These are phyloP conservation scores for Paramyrothecium roridum DNA, from an alignment of 2,329 filamentous ascomycete species.

Conservation along the genomic window DNA sequence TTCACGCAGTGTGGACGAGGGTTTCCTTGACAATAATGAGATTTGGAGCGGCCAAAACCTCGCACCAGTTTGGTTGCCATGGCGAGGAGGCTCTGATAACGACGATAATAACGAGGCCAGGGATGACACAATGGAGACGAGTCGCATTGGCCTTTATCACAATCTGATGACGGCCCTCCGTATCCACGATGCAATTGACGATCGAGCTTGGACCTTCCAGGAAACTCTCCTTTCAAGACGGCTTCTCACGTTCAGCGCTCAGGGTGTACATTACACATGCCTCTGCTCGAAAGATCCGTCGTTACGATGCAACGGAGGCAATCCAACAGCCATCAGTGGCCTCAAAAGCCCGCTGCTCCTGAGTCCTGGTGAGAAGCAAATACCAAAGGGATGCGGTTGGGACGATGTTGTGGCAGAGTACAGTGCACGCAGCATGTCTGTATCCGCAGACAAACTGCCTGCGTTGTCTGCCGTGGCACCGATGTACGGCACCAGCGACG, in stretches of 20 bases:
- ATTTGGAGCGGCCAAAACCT: background rate
- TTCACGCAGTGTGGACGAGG: background rate
- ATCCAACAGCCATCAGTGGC: background rate
- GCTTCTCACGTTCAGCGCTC: background rate
- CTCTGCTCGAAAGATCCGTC: background rate
- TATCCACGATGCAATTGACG: background rate
- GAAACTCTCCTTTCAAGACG: background rate
- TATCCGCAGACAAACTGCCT: background rate
- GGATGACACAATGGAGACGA: background rate
- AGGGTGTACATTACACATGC: background rate
- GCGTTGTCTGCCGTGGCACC: background rate
- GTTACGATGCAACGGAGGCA: background rate
- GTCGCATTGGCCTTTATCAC: background rate
- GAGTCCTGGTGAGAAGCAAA: background rate
- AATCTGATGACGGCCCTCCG: background rate
- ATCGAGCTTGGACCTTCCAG: background rate
- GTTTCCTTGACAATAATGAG: background rate
- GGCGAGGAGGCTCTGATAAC: background rate
- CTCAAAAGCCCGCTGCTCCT: background rate
- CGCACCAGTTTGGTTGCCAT: background rate
- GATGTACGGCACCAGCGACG: background rate
- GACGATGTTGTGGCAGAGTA: background rate
- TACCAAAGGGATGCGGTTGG: background rate
- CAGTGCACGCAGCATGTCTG: background rate
- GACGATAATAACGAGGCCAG: background rate